Evolutionary conservation across 1,284 basidiomycete species (phyloP).

Genomic region (Wallemia mellicola): DNA sequence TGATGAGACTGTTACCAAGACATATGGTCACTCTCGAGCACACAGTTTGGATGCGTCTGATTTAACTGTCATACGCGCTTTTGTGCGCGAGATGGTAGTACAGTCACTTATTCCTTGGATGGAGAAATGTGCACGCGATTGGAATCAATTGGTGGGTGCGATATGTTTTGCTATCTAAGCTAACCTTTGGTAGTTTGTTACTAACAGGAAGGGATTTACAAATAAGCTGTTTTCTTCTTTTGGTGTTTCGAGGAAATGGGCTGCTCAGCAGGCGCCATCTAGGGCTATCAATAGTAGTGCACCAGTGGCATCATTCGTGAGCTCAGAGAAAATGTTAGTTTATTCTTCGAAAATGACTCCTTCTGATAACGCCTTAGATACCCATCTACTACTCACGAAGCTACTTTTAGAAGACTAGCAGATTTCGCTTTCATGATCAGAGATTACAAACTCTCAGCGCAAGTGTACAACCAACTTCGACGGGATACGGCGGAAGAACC

Average conservation of each 20-base stretch:
- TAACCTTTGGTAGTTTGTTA: constrained; percentile 1
- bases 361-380: constrained; percentile 24
- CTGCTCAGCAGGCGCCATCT: constrained; percentile 8
- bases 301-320: constrained; percentile 13
- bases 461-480: constrained; percentile 56
- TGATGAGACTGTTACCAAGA: background rate
- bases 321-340: constrained; percentile 19
- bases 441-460: constrained; percentile 55
- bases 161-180: background rate
- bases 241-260: constrained; percentile 21
- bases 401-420: constrained; percentile 34
- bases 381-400: constrained; percentile 17
- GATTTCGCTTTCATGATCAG: constrained; percentile 82
- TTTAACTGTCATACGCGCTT: constrained; percentile 44
- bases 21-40: background rate
- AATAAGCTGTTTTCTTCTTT: constrained; percentile 32
- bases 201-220: constrained; percentile 29
- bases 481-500: constrained; percentile 12
- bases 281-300: constrained; percentile 8
- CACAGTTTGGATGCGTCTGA: constrained; percentile 33
- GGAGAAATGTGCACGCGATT: constrained; percentile 73
- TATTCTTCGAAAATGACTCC: constrained; percentile 18
- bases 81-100: constrained; percentile 64
- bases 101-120: constrained; percentile 86
- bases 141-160: constrained; percentile 50